These are phyloP conservation scores for Marvania coccoides DNA, from an alignment of 139 green algal species.

Conservation along the genomic window DNA sequence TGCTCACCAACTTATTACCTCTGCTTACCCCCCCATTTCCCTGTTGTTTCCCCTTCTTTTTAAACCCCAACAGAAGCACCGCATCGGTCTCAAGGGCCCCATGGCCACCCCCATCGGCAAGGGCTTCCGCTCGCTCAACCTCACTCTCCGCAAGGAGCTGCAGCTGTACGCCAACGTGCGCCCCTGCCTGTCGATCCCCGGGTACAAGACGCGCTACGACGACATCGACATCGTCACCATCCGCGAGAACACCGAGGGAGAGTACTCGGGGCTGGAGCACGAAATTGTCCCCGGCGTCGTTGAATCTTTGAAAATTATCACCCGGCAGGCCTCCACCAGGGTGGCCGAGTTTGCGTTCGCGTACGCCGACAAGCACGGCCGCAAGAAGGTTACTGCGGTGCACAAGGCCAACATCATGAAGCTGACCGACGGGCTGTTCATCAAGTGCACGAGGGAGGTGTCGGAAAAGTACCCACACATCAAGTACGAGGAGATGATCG, in stretches of 20 bases:
- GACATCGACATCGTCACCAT: constrained; percentile 93
- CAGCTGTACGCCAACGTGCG: constrained; percentile 93
- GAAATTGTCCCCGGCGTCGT: constrained; percentile 92
- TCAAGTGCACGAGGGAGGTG: constrained; percentile 69
- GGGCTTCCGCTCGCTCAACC: constrained; percentile 84
- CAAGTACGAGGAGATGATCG: constrained; percentile 91
- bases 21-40: background rate
- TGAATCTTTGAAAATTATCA: constrained; percentile 93
- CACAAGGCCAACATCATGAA: constrained; percentile 98
- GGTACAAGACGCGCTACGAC: constrained; percentile 94
- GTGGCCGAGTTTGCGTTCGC: constrained; percentile 91
- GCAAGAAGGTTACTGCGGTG: constrained; percentile 70
- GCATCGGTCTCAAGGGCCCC: constrained; percentile 89
- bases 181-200: constrained; percentile 86
- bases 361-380: constrained; percentile 74
- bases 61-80: constrained; percentile 55
- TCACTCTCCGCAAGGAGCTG: constrained; percentile 95
- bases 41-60: too few species aligned
- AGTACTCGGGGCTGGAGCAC: constrained; percentile 95
- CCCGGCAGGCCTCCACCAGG: constrained; percentile 63
- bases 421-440: constrained; percentile 90
- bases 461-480: constrained; percentile 80
- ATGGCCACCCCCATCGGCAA: constrained; percentile 98
- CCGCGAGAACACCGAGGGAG: constrained; percentile 95
- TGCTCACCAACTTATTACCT: background rate